Evolutionary conservation across 2,329 filamentous ascomycete species (phyloP), one percentile per base, ranked within the genome.

Genomic region (Thelonectria olida): DNA sequence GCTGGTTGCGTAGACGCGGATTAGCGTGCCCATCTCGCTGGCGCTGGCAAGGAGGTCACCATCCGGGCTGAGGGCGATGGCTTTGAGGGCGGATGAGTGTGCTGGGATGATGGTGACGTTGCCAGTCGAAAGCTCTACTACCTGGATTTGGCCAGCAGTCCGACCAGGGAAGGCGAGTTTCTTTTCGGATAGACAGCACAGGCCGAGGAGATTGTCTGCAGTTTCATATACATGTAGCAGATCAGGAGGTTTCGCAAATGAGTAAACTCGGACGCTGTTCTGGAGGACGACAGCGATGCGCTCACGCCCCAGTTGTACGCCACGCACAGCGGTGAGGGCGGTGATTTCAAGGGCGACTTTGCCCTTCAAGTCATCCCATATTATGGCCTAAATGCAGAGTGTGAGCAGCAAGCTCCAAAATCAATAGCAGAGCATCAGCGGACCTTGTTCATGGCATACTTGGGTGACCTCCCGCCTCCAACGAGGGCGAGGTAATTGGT

Each of bases 61-160:
- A 72, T 97, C 92, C 0, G 84, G 84, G 68, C 92, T 97, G 34
- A 99, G 80, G 10, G 90, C 86, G 66, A 99, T 83, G 41, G 93
- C 93, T 62, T 91, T 87, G 17, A 99, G 81, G 0, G 91, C 84
- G 1, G 91, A 90, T 5, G 90, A 89, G 75, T 99, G 96, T 3
- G 95, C 96, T 1, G 93, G 93, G 61, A 98, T 93, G 75, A 99
- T 97, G 79, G 91, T 96, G 66, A 98, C 92, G 70, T 92, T 95
- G 50, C 89, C 89, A 0, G 89, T 92, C 17, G 84, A 82, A 10
- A 96, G 79, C 69, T 96, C 89, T 52, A 97, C 90, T 1, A 98
- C 81, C 75, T 97, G 94, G 25, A 98, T 90, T 72, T 99, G 96
- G 12, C 96, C 96, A 0, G 88, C 80, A 1, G 91, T 94, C 53